Evolutionary conservation across 2,329 filamentous ascomycete genomes (phyloP), one percentile per base, ranked within the genome.

Genomic region (Botrytis porri): DNA sequence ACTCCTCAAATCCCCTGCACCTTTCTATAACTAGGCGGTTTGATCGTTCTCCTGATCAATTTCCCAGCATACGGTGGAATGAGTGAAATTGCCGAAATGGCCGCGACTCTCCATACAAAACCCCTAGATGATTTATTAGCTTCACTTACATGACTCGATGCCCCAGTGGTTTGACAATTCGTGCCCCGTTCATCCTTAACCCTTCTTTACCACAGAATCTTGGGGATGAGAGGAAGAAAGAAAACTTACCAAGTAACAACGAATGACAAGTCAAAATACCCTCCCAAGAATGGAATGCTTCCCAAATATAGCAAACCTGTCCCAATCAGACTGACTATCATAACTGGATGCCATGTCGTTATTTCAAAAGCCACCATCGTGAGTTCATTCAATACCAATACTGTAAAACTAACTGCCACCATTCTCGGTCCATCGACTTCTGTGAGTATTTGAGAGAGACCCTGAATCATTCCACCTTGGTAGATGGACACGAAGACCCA

Each of bases 281-380:
- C 75, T 87, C 92, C 92, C 35, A 99, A 82, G 78, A 98, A 97
- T 3, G 96, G 96, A 32, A 98, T 86, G 57, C 90, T 94, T 4
- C 89, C 93, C 39, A 95, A 85, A 79, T 93, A 99, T n/a, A 95
- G 81, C 41, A 92, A 81, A 62, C 93, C 91, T 0, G 96, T 99
- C 22, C 93, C 95, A 9, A 97, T 80, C 74, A 98, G 92, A 77
- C 88, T 91, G 69, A 93, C 84, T 71, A 97, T 91, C 95, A 98
- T 98, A 75, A 95, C 86, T 57, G 92, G 92, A 82, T 98, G 96
- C 96, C 96, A 99, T 0, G 96, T 99, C 5, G 94, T 97, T 78
- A 99, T 93, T 81, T 97, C 93, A 74, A 97, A 93, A 5, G 95
- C 95, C 3, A 98, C 96, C 97, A 99, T 99, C 78, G 97, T 88